A percentile compares a stretch with the other conserved stretches of the same genome.
Evolutionary conservation across 1,284 basidiomycete genomes (phyloP).

Genomic region (Cerrena zonata): DNA sequence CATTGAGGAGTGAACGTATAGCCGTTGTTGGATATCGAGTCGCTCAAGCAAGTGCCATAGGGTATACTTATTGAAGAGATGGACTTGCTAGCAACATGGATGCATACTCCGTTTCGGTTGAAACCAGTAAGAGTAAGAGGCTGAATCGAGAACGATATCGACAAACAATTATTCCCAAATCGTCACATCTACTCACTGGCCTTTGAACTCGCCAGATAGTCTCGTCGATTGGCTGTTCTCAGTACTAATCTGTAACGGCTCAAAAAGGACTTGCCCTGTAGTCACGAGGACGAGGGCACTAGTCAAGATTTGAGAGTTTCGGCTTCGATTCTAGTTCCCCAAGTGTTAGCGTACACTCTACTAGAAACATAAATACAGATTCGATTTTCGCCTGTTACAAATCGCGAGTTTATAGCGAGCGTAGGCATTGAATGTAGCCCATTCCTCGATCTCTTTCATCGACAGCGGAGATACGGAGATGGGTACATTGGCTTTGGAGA

Average conservation of each 20-base stretch:
- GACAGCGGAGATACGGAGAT: conserved; percentile 95
- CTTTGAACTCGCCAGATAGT: conserved; percentile 88
- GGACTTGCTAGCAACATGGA: too few species aligned
- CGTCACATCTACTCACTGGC: conserved; percentile 71
- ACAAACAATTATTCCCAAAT: too few species aligned
- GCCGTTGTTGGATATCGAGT: too few species aligned
- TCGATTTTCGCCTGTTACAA: conserved; percentile 80
- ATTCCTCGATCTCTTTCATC: conserved; percentile 77
- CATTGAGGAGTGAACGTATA: too few species aligned
- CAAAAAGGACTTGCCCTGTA: conserved; percentile 63
- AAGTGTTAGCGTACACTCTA: conserved; percentile 88
- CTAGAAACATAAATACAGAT: conserved; percentile 88
- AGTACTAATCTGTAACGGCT: conserved; percentile 30
- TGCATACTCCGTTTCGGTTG: too few species aligned
- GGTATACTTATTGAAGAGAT: too few species aligned
- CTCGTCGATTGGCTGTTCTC: conserved; percentile 95
- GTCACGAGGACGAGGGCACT: conserved; percentile 86
- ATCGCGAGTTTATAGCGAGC: conserved; percentile 56
- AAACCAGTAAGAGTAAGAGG: too few species aligned
- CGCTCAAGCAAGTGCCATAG: too few species aligned
- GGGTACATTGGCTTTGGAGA: conserved; percentile 96
- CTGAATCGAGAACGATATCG: too few species aligned
- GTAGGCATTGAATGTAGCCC: conserved; percentile 78
- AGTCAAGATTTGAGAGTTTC: conserved; percentile 83
- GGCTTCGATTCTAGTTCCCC: conserved; percentile 79